Base-by-base conservation (phyloP, 2,329 filamentous ascomycete species). In the Botryotinia globosa region DNA sequence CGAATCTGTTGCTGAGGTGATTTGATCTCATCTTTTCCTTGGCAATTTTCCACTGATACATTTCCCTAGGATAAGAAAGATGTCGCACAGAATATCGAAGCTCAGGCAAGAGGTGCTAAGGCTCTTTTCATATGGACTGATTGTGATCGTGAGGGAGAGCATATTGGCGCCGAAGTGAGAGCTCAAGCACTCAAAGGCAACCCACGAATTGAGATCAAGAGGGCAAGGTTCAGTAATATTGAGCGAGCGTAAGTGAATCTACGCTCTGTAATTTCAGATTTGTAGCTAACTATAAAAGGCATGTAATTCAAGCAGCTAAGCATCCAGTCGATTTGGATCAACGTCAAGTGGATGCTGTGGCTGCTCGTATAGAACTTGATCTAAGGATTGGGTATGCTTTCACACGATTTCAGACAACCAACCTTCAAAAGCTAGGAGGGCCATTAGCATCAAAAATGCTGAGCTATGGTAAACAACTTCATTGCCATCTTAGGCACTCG, bases 61-160 rank as follows among this genome's bases (percentile, higher is more conserved):
- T 68, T 68, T 42, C n/a, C 32, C 20, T n/a, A 94, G 89, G 91
- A 94, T 79, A 97, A 94, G 80, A 90, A 90, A 78, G 84, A 87
- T 1, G 91, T 99, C 75, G 94, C 94, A 16, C 87, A 90, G 45
- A 99, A 99, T 80, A 96, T 99, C 78, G 88, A 91, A 77, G 84
- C 87, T 1, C 91, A 97, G 81, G 95, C 96, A 29, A 87, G 87
- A 74, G 87, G 88, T 80, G 87, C 90, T n/a, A 88, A 86, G 72
- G 89, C 91, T 20, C 85, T 99, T 45, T 95, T 97, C 82, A 98
- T 99, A 78, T 99, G 96, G 96, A 99, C 96, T 0, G 96, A 99
- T 86, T 98, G 96, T 82, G 96, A 99, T 85, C 90, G 94, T 72
- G 96, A 99, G 85, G 96, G 96, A 51, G 96, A 99, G 81, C 92